Evolutionary conservation across 1,284 basidiomycete genomes (phyloP).

Genomic region (Taiwanofungus camphoratus): DNA sequence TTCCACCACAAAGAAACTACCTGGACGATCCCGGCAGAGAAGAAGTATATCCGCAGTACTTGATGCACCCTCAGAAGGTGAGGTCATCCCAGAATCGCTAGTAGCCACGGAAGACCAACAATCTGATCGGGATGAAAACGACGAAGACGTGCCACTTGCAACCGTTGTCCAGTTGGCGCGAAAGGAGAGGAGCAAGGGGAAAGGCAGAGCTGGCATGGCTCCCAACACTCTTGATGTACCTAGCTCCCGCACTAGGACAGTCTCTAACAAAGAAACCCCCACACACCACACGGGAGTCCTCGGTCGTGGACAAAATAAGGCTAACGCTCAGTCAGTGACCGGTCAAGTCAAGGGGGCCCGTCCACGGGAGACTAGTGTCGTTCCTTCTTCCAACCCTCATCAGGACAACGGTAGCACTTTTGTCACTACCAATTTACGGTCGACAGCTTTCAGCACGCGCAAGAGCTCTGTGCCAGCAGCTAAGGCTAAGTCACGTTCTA

Average conservation of each 20-base stretch:
- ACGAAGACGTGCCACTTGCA: constrained; percentile 22
- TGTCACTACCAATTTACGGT: background rate
- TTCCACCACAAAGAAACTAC: background rate
- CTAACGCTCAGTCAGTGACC: constrained; percentile 1
- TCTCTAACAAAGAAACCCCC: background rate
- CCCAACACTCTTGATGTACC: background rate
- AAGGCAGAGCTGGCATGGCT: background rate
- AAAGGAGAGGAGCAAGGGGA: constrained; percentile 16
- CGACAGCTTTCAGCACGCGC: background rate
- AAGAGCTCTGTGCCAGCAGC: background rate
- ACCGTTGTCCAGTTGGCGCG: constrained; percentile 5
- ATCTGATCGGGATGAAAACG: constrained; percentile 5
- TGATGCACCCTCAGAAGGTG: background rate
- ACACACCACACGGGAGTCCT: background rate
- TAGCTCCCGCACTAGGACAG: background rate
- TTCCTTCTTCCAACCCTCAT: constrained; percentile 19
- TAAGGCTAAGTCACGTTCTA: constrained; percentile 2
- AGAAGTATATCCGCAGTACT: background rate
- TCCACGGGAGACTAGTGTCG: constrained; percentile 12
- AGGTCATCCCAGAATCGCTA: constrained; percentile 1
- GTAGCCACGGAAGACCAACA: background rate
- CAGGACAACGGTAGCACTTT: constrained; percentile 4
- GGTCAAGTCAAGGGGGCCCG: background rate
- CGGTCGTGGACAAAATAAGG: background rate
- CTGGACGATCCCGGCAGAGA: background rate